These are phyloP conservation scores for Podila epicladia DNA, from an alignment of 192 early-diverging fungal genomes.

Conservation along the genomic window DNA sequence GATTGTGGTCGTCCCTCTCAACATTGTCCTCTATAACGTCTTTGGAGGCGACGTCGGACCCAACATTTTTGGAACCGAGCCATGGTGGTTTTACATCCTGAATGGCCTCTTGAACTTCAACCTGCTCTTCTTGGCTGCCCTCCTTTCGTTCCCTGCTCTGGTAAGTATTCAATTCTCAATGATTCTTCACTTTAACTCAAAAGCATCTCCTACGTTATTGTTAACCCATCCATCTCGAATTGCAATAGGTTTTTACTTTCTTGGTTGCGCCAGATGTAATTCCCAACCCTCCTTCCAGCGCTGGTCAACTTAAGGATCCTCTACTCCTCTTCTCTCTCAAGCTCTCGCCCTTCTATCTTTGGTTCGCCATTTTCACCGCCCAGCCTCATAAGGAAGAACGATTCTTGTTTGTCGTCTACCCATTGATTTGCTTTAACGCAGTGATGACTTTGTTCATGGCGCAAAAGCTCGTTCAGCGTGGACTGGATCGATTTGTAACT, in stretches of 20 bases:
- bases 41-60: constrained; percentile 76
- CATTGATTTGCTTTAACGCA: constrained; percentile 84
- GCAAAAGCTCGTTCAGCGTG: constrained; percentile 53
- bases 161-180: constrained; percentile 47
- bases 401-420: constrained; percentile 93
- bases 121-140: constrained; percentile 77
- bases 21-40: constrained; percentile 94
- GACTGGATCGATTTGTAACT: constrained; percentile 44
- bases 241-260: constrained; percentile 53
- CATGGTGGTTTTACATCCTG: constrained; percentile 83
- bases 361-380: constrained; percentile 78
- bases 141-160: constrained; percentile 69
- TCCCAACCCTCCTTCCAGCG: constrained; percentile 28
- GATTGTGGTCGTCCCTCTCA: constrained; percentile 77
- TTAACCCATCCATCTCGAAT: neutral
- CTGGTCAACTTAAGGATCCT: constrained; percentile 37
- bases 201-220: neutral
- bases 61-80: constrained; percentile 89
- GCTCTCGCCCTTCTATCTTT: constrained; percentile 76
- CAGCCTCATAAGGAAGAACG: constrained; percentile 99
- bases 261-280: constrained; percentile 56
- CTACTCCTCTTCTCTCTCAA: constrained; percentile 62
- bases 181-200: neutral
- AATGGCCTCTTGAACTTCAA: constrained; percentile 96
- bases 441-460: constrained; percentile 69